These are phyloP conservation scores for Talaromyces sp. DNA, from an alignment of 2,329 filamentous ascomycete species.

Conservation along the genomic window DNA sequence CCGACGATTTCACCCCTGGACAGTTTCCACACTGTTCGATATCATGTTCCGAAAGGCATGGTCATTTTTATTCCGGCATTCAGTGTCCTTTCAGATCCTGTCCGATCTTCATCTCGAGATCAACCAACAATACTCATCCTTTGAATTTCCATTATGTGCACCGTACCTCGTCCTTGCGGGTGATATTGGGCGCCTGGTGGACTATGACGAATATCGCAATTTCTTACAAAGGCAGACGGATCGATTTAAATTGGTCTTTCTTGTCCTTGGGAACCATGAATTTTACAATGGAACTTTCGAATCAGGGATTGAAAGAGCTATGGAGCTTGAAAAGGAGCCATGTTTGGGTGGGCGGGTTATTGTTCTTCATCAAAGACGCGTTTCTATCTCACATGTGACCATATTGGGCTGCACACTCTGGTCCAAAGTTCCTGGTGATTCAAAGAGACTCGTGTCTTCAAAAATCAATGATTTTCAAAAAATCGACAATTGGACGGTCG, in stretches of 20 bases:
- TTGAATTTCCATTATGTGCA: constrained; percentile 15
- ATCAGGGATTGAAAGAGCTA: constrained; percentile 18
- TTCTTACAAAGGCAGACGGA: constrained; percentile 16
- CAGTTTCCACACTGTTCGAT: too few species aligned
- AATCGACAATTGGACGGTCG: constrained; percentile 44
- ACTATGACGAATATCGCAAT: constrained; percentile 19
- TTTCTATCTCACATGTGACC: constrained; percentile 33
- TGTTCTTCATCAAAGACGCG: constrained; percentile 19
- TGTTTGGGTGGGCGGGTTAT: constrained; percentile 20
- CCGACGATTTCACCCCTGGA: too few species aligned
- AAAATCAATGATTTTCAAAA: constrained; percentile 50
- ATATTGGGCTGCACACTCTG: constrained; percentile 55
- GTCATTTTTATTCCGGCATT: background rate
- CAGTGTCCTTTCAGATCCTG: constrained; percentile 19
- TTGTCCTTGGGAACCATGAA: constrained; percentile 23
- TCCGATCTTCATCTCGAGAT: constrained; percentile 27
- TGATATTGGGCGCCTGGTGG: constrained; percentile 13
- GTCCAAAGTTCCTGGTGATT: constrained; percentile 42
- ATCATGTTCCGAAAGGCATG: too few species aligned
- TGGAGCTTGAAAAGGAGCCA: constrained; percentile 15
- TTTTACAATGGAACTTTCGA: constrained; percentile 20
- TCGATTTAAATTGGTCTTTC: constrained; percentile 17
- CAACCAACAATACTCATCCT: constrained; percentile 20
- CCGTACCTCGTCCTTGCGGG: constrained; percentile 4
- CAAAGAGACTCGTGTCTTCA: constrained; percentile 31